These are phyloP conservation scores for Entomortierella parvispora DNA, from an alignment of 192 early-diverging fungal species.

Conservation along the genomic window DNA sequence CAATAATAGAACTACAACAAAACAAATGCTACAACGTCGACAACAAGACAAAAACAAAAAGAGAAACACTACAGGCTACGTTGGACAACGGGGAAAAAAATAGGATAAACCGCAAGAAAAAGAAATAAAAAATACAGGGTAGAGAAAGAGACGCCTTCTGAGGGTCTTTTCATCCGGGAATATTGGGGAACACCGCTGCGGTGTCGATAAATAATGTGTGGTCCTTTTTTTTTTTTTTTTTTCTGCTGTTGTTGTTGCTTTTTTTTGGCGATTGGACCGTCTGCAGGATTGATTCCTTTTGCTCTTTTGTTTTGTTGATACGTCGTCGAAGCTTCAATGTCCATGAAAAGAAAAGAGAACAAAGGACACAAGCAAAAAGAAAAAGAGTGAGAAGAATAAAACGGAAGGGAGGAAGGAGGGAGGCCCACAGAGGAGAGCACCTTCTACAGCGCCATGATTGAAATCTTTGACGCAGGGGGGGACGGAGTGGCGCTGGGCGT, in stretches of 20 bases:
- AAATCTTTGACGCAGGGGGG: slow-evolving; percentile 23
- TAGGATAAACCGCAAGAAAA: neutral
- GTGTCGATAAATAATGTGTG: neutral
- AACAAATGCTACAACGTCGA: too few species aligned
- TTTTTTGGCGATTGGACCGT: too few species aligned
- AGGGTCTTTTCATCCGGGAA: neutral
- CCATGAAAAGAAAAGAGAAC: too few species aligned
- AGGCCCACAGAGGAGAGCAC: neutral
- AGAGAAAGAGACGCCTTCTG: neutral
- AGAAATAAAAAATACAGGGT: slow-evolving; percentile 4
- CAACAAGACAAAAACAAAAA: slow-evolving; percentile 5
- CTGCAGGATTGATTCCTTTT: neutral
- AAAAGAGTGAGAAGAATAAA: too few species aligned
- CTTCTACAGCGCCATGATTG: slow-evolving; percentile 12
- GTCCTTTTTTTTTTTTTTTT: slow-evolving; percentile 3
- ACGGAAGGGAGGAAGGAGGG: neutral
- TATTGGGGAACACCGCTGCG: neutral
- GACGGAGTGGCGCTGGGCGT: slow-evolving; percentile 32
- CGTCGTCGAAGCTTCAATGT: neutral
- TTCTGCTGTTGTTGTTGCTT: neutral
- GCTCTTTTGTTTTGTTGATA: neutral
- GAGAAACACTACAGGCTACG: neutral
- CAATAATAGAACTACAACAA: too few species aligned
- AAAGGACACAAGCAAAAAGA: too few species aligned
- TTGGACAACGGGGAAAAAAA: neutral